These are phyloP conservation scores for Ophiosphaerella herpotricha DNA, from an alignment of 2,329 filamentous ascomycete species.

Conservation along the genomic window DNA sequence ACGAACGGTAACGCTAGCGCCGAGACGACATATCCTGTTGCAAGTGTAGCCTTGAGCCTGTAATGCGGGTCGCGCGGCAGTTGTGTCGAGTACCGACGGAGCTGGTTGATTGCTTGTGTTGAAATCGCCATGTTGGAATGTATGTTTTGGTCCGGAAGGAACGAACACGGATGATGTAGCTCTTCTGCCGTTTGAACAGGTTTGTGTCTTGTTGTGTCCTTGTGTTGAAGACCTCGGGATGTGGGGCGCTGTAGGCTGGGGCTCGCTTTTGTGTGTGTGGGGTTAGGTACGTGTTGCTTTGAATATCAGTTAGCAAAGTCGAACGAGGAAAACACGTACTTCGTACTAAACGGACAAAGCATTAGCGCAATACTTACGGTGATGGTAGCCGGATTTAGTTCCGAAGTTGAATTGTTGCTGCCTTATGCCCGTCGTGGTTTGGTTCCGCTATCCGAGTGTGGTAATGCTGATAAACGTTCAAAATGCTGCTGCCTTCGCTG, in stretches of 20 bases:
- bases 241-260: too few species aligned
- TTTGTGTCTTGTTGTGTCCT: background rate
- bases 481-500: background rate
- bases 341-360: too few species aligned
- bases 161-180: background rate
- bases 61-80: conserved; percentile 43
- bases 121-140: conserved; percentile 34
- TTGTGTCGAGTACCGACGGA: conserved; percentile 44
- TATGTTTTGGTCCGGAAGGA: background rate
- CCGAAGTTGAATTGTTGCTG: too few species aligned
- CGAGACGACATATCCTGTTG: conserved; percentile 44
- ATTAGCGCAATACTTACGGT: too few species aligned
- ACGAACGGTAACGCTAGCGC: conserved; percentile 48
- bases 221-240: too few species aligned
- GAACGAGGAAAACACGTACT: too few species aligned
- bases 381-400: too few species aligned
- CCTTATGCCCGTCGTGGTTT: too few species aligned
- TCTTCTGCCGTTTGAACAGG: background rate
- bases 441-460: too few species aligned
- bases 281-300: too few species aligned
- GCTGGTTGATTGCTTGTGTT: conserved; percentile 35
- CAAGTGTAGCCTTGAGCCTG: conserved; percentile 41
- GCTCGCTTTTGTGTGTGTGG: too few species aligned
- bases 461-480: background rate
- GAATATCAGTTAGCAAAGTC: too few species aligned